A percentile compares a stretch with the other conserved stretches of the same genome.
These are phyloP conservation scores for Aspergillus panamensis DNA, from an alignment of 495 filamentous ascomycete genomes.

Conservation along the genomic window DNA sequence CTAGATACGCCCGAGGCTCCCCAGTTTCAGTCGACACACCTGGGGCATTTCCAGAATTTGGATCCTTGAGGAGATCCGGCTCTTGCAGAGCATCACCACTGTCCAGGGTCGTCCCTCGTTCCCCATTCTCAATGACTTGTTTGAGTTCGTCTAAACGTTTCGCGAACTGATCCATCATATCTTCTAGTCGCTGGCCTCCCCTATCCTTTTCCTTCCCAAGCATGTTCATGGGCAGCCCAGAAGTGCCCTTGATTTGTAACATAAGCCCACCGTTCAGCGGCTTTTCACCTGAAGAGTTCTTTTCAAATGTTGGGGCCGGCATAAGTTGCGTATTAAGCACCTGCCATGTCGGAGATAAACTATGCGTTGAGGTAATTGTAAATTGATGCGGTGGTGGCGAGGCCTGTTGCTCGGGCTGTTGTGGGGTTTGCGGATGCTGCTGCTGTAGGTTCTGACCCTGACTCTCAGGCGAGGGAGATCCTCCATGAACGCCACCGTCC, in stretches of 20 bases:
- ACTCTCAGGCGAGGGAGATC: constrained; percentile 11
- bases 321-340: constrained; percentile 48
- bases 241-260: constrained; percentile 62
- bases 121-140: constrained; percentile 41
- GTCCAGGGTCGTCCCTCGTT: not conserved
- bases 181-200: constrained; percentile 39
- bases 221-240: constrained; percentile 29
- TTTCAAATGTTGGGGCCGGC: constrained; percentile 58
- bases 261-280: constrained; percentile 49
- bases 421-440: constrained; percentile 26
- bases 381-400: constrained; percentile 26
- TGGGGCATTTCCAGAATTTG: not conserved
- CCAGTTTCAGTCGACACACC: not conserved
- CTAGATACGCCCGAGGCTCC: not conserved
- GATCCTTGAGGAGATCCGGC: not conserved
- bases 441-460: constrained; percentile 18
- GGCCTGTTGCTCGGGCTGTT: constrained; percentile 16
- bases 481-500: not conserved
- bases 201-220: constrained; percentile 32
- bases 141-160: constrained; percentile 55
- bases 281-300: constrained; percentile 33
- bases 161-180: constrained; percentile 65
- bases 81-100: not conserved
- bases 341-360: constrained; percentile 52
- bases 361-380: constrained; percentile 45